Base-by-base conservation (phyloP, 83 land plant species). In the Diphasiastrum complanatum region DNA sequence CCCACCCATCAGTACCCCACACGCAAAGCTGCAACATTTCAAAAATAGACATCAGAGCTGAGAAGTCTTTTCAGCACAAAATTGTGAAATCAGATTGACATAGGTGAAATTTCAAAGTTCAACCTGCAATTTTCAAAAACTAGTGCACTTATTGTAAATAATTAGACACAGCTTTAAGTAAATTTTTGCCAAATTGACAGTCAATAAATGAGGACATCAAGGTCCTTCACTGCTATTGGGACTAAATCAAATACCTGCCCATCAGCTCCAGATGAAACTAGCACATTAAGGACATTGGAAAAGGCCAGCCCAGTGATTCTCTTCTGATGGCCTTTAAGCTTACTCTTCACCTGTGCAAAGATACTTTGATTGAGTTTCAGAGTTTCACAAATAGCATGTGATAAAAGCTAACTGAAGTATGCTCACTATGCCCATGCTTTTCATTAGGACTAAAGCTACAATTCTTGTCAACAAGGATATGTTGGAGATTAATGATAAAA, bases 1-100 rank as follows among this genome's bases (percentile, higher is more conserved):
- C 90, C 90, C 90, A 85, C 48, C 77, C 81, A 47, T 85, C 90
- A 23, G 84, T 70, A 29, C 77, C 70, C 87, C 87, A 85, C 24
- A 85, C 79, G 49, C 66, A 77, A 38, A 77, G 57, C 79, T 77
- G 68, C 43, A 64, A 22, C 28, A 40, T n/a, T n/a, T n/a, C n/a
- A n/a, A n/a, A n/a, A n/a, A 6, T 12, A 55, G 45, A 71, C 20
- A 70, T 33, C n/a, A n/a, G n/a, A n/a, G n/a, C n/a, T n/a, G n/a
- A n/a, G n/a, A n/a, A n/a, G n/a, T n/a, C n/a, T n/a, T n/a, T n/a
- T n/a, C n/a, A n/a, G n/a, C n/a, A n/a, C n/a, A n/a, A n/a, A n/a
- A n/a, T n/a, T n/a, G n/a, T n/a, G n/a, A n/a, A n/a, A n/a, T n/a
- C n/a, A n/a, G n/a, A n/a, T n/a, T n/a, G n/a, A n/a, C n/a, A n/a